These are phyloP conservation scores for Rasamsonia emersonii DNA, from an alignment of 2,329 filamentous ascomycete species.

Conservation along the genomic window DNA sequence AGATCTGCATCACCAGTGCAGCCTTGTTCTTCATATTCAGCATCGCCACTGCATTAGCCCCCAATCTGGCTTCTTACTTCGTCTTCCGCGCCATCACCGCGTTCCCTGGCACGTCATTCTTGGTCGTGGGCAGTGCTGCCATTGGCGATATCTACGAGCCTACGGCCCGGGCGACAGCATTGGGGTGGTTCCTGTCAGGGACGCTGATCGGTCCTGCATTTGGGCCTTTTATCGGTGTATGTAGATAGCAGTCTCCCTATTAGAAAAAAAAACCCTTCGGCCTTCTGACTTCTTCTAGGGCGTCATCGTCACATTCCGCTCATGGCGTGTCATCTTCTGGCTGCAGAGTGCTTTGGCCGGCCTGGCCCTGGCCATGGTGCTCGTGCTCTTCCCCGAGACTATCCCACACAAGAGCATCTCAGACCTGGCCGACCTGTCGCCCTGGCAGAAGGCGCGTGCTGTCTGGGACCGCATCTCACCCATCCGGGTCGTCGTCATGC, in stretches of 20 bases:
- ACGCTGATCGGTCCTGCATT: constrained; percentile 64
- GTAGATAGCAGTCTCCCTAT: constrained; percentile 4
- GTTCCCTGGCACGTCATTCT: constrained; percentile 65
- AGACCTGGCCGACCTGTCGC: constrained; percentile 51
- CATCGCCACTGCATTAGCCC: constrained; percentile 63
- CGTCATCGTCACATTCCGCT: constrained; percentile 65
- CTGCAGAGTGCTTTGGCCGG: constrained; percentile 62
- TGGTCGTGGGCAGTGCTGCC: constrained; percentile 62
- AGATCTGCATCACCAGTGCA: constrained; percentile 53
- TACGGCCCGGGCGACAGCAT: constrained; percentile 61
- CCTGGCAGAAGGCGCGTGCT: constrained; percentile 42
- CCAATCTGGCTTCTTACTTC: constrained; percentile 63
- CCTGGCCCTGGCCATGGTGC: constrained; percentile 49
- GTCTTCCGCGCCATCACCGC: constrained; percentile 66
- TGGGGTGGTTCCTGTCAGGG: constrained; percentile 64
- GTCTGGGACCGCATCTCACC: constrained; percentile 60
- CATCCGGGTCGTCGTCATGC: constrained; percentile 48
- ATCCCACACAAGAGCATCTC: constrained; percentile 56
- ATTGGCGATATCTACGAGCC: constrained; percentile 60
- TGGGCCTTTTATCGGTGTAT: constrained; percentile 40
- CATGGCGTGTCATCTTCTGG: constrained; percentile 71
- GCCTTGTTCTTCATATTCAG: constrained; percentile 59
- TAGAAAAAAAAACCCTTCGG: constrained; percentile 21
- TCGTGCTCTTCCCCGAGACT: constrained; percentile 64
- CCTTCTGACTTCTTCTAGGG: constrained; percentile 49